Base-by-base conservation (phyloP, 164 flowering plant genomes). In the Euptelea pleiosperma region DNA sequence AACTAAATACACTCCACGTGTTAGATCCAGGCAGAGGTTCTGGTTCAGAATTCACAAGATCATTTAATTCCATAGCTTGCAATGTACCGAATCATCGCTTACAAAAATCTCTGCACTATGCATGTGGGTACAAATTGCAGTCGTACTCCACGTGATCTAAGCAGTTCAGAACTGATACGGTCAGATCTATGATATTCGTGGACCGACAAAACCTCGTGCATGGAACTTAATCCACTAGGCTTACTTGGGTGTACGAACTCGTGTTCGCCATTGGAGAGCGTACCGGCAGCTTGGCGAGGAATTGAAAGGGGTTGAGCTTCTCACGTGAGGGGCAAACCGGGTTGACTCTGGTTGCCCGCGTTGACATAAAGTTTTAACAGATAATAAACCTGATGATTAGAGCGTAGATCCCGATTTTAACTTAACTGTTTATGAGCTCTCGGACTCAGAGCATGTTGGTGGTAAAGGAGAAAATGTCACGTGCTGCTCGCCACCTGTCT, bases 321-420 rank as follows among this genome's bases (percentile, higher is more conserved):
- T 44, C 61, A 57, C 61, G 61, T 57, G 61, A 39, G 37, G 11
- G 46, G 7, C 9, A 40, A 29, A 8, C 31, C 14, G 28, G 19
- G 49, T 77, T 66, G 73, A 64, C 60, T 50, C 63, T n/a, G 21
- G 63, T 58, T 54, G 60, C 50, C 44, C 50, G n/a, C 15, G 0
- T 8, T 3, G 16, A 33, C 14, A 8, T 3, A 46, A 34, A 41
- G 1, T 3, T 26, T 18, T 21, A 52, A 40, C 31, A 61, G 64
- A 31, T 51, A 40, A 24, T 37, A 26, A 37, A 35, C 31, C 25
- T 70, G 69, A 79, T 79, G 78, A 76, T 76, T 76, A 79, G 75
- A 8, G 75, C 78, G 69, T 74, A 72, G 78, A 74, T 79, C 78
- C 82, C 79, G 11, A 75, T 68, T n/a, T n/a, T 54, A 63, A 37